These are phyloP conservation scores for Colletotrichum sp. DNA, from an alignment of 2,329 filamentous ascomycete species.

Conservation along the genomic window DNA sequence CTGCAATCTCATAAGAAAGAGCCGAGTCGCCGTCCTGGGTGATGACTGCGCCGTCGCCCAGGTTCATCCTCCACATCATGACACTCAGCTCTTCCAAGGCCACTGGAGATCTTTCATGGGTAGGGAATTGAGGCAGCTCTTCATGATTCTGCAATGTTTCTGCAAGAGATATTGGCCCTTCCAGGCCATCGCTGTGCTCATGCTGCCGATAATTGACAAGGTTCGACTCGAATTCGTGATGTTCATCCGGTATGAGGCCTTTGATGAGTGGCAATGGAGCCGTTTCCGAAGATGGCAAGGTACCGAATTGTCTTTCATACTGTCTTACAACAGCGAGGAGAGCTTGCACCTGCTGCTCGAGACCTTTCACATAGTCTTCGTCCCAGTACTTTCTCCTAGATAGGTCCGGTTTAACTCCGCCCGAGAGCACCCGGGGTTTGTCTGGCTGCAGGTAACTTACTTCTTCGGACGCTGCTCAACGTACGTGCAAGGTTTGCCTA, in stretches of 20 bases:
- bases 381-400: not conserved
- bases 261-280: not conserved
- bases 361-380: not conserved
- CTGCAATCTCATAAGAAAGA: not conserved
- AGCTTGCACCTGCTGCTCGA: not conserved
- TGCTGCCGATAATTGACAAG: not conserved
- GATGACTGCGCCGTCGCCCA: not conserved
- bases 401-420: not conserved
- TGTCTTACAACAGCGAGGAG: not conserved
- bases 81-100: not conserved
- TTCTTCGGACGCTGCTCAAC: not conserved
- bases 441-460: not conserved
- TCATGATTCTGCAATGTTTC: not conserved
- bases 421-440: not conserved
- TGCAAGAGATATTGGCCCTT: not conserved
- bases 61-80: not conserved
- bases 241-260: not conserved
- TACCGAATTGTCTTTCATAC: not conserved
- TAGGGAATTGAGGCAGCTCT: not conserved
- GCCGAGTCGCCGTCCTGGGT: not conserved
- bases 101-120: not conserved
- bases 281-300: not conserved
- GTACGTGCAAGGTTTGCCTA: not conserved
- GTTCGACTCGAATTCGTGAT: not conserved
- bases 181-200: not conserved